Base-by-base conservation (phyloP, 768 basidiomycete genomes). In the Cystobasidium tubakii region DNA sequence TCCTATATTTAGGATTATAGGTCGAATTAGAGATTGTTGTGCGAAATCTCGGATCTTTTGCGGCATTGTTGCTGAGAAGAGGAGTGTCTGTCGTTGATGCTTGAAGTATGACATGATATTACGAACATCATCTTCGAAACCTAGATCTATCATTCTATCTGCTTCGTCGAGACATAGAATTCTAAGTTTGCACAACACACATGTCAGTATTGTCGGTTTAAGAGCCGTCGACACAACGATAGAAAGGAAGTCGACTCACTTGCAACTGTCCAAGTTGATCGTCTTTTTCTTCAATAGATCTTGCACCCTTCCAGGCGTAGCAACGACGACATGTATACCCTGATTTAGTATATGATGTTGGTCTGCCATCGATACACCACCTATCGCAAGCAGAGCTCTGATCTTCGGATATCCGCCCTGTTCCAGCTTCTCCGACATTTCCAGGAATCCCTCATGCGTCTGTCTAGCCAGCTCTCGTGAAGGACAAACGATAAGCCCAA, bases 81-180 rank as follows among this genome's bases (percentile, higher is more conserved):
- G 84, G 1, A 98, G 85, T 0, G 96, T 99, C 82, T 99, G 96
- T 1, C 96, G 86, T 85, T 99, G 96, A 75, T 90, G 87, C 91
- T 90, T 93, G 85, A 99, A 98, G 82, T 92, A 98, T 80, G 91
- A 95, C 92, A 99, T 97, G 79, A 99, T 96, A 79, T 93, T 96
- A 73, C 96, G 86, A 34, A 99, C 94, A 78, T 99, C 96, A 75
- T 99, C 96, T 82, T 99, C 96, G 79, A 99, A 99, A 0, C 96
- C 96, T 80, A 97, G 84, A 80, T 99, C 96, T 74, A 99, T 93
- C 96, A 99, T 99, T 73, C 96, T 85, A 82, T 99, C 96, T 0
- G 96, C 96, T 82, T 99, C 96, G 82, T 99, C 96, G 92, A 99
- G 93, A 80, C 94, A 97, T 13, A 99, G 83, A 80, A 87, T 83